Evolutionary conservation across 805 yeast species (phyloP), one percentile per base, ranked within the genome.

Genomic region (Babjeviella inositovora): DNA sequence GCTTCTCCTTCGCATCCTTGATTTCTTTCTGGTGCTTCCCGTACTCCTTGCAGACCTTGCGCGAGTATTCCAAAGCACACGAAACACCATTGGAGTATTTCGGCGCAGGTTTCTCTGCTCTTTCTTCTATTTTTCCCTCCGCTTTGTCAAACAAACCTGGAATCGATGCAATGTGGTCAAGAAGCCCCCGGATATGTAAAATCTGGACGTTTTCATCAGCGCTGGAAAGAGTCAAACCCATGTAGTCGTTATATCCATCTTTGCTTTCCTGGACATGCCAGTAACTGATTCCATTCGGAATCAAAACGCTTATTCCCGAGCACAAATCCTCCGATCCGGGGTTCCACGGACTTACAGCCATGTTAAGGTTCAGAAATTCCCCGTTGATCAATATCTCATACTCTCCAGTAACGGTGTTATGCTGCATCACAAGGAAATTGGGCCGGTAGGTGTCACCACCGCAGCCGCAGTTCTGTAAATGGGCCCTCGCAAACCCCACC

Each of bases 401-500:
- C 11, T 34, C 35, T 17, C 50, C 54, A 25, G n/a, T n/a, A n/a
- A n/a, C n/a, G n/a, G n/a, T n/a, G n/a, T n/a, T n/a, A n/a, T 38
- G 45, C 17, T 42, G 47, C 11, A 56, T 21, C 8, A 58, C 35
- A 23, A 53, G 45, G 27, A 61, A 31, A 24, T 53, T 50, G 3
- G 68, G 67, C 25, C 68, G 43, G 32, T 60, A 57, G 34, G 55
- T 45, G 11, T 44, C 44, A 11, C 34, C 35, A 8, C 62, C 59
- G 38, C 67, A 60, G 0, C 62, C 61, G 37, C 66, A 59, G 8
- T 41, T 29, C 25, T 43, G 40, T 11, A 58, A 28, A 30, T 55
- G 62, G 4, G 62, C 52, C 28, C 62, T 46, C 3, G 58, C 59
- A 35, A 60, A 56, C 1, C 62, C 64, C 14, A 58, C 39, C 58